These are phyloP conservation scores for Trichosporon faecale DNA, from an alignment of 1,284 basidiomycete species.

Conservation along the genomic window DNA sequence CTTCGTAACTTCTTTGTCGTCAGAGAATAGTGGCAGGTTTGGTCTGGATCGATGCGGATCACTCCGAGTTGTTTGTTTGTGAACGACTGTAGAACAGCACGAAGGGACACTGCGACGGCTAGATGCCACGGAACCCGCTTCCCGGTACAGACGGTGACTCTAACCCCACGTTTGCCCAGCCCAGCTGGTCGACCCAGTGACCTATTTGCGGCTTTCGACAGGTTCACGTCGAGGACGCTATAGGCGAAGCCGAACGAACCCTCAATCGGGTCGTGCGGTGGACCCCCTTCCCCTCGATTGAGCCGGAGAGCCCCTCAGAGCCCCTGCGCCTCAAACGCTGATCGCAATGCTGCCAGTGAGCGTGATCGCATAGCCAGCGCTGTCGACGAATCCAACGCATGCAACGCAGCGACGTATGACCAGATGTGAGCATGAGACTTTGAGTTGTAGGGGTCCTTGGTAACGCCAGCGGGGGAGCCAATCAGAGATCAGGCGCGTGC, in stretches of 20 bases:
- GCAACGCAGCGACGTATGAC: neutral
- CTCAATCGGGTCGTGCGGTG: neutral
- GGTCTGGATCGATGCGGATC: neutral
- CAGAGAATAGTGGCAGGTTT: neutral
- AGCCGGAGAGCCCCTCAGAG: neutral
- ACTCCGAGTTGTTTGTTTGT: neutral
- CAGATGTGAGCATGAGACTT: neutral
- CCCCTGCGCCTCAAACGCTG: neutral
- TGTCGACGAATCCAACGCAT: neutral
- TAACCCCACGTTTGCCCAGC: neutral
- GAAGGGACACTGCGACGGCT: neutral
- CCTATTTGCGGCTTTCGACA: neutral
- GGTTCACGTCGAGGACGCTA: neutral
- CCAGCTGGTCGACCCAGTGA: neutral
- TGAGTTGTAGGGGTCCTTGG: constrained; percentile 1
- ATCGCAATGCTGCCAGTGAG: neutral
- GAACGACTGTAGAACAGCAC: neutral
- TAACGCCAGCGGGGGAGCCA: neutral
- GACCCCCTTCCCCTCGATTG: neutral
- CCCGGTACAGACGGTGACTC: neutral
- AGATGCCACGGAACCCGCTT: neutral
- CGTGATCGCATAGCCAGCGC: neutral
- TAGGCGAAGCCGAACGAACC: neutral
- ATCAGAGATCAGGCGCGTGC: neutral
- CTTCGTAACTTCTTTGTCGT: neutral